phyloP scores from a whole-genome alignment of 805 yeast species.

The Barnettozyma californica region DNA sequence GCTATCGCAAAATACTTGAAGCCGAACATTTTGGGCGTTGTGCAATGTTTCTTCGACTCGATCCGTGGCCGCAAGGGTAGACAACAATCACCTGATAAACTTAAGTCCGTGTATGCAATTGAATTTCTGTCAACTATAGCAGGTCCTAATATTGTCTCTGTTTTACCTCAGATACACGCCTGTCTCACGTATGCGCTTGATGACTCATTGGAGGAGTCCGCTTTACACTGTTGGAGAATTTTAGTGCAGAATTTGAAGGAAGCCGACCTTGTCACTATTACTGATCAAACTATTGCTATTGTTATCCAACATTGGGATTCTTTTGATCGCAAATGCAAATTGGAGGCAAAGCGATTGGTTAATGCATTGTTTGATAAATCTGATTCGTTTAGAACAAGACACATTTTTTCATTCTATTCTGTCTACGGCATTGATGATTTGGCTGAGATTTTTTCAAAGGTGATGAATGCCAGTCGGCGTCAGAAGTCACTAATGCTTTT shows the following conservation, averaged over 20 bases:
- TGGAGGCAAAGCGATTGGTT: constrained; percentile 48
- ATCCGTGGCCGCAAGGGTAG: constrained; percentile 70
- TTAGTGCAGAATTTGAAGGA: constrained; percentile 53
- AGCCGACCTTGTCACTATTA: constrained; percentile 54
- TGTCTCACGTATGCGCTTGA: constrained; percentile 79
- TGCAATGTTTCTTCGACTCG: constrained; percentile 73
- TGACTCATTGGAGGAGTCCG: constrained; percentile 50
- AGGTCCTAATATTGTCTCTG: constrained; percentile 52
- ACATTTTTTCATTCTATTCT: constrained; percentile 49
- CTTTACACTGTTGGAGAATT: constrained; percentile 64
- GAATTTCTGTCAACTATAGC: constrained; percentile 55
- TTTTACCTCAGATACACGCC: constrained; percentile 80
- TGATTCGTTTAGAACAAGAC: constrained; percentile 31
- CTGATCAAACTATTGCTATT: constrained; percentile 70
- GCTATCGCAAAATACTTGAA: constrained; percentile 40
- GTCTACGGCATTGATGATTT: constrained; percentile 41
- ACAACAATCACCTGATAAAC: constrained; percentile 66
- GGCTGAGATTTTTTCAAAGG: constrained; percentile 27
- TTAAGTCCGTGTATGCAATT: constrained; percentile 68
- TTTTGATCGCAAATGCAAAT: constrained; percentile 45
- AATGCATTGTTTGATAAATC: constrained; percentile 30
- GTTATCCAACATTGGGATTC: constrained; percentile 60
- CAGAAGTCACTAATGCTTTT: constrained; percentile 34
- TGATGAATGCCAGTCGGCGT: constrained; percentile 25
- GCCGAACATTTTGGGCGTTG: constrained; percentile 64